Base-by-base conservation (phyloP, 225 moss, liverwort and hornwort genomes). In the Pleurozium schreberi region DNA sequence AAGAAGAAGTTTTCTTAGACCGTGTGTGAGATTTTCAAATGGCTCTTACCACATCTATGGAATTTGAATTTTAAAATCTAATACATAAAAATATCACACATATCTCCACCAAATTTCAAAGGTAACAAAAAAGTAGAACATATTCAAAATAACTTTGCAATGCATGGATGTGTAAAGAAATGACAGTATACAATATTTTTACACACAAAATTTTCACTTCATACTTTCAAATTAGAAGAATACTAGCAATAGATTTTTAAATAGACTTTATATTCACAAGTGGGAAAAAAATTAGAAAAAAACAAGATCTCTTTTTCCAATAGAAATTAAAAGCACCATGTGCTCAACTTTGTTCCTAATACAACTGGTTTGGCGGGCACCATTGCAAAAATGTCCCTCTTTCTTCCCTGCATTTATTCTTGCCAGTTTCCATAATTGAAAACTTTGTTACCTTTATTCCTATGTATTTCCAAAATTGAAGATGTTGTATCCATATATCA, bases 21-120 rank as follows among this genome's bases (percentile, higher is more conserved):
- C 9, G 2, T 18, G 9, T 34, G 3, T 1, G 3, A 19, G 2
- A 20, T 36, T 18, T 66, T 66, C 4, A 66, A 3, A 19, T 40
- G 14, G 5, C 25, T n/a, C 6, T 69, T 1, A 40, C 8, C 2
- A 25, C 1, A 7, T 0, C 25, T n/a, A n/a, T n/a, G n/a, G n/a
- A n/a, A n/a, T 69, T 69, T 13, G 25, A 69, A 14, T 40, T 69
- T 69, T 0, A 42, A 69, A 42, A 40, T 42, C 25, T 42, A 14
- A 5, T 4, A 42, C 4, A 69, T 40, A 5, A 69, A 42, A 2
- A 14, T 40, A 5, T 42, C 25, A 25, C 3, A 8, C 5, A 69
- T 14, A 21, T 67, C 21, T 67, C 38, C 0, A 67, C 12, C 2
- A 67, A 67, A 67, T 21, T 38, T 67, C 21, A 38, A 21, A 38